Conservation (phyloP, 345 rosid genomes). For the Rhodomyrtus tomentosa region DNA sequence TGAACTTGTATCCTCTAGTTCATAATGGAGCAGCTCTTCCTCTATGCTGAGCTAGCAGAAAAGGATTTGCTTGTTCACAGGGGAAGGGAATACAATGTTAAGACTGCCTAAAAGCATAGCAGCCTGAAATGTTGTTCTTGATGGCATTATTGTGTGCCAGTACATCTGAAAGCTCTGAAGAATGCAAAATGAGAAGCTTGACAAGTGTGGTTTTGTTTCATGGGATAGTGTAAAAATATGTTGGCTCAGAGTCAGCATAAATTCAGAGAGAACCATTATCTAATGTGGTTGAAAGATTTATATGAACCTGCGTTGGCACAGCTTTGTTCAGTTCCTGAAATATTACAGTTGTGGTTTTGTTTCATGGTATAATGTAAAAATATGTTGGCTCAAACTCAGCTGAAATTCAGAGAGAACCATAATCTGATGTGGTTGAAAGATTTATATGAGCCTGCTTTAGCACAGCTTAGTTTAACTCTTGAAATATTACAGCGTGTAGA, state of each 20-base stretch:
- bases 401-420: background rate
- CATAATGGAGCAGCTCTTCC: background rate
- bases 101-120: background rate
- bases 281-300: background rate
- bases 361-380: background rate
- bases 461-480: background rate
- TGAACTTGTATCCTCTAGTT: background rate
- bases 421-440: background rate
- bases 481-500: background rate
- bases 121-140: background rate
- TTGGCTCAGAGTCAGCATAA: background rate
- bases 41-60: background rate
- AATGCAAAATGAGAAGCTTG: background rate
- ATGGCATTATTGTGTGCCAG: background rate
- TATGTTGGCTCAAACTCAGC: background rate
- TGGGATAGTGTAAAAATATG: background rate
- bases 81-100: background rate
- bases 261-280: background rate
- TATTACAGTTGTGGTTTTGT: too few species aligned
- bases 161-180: background rate
- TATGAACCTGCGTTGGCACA: background rate
- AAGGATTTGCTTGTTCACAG: background rate
- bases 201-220: background rate
- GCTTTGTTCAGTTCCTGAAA: background rate
- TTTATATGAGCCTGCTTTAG: background rate